Conservation (phyloP, 1,139 yeast genomes). For the Magnusiomyces suaveolens region DNA sequence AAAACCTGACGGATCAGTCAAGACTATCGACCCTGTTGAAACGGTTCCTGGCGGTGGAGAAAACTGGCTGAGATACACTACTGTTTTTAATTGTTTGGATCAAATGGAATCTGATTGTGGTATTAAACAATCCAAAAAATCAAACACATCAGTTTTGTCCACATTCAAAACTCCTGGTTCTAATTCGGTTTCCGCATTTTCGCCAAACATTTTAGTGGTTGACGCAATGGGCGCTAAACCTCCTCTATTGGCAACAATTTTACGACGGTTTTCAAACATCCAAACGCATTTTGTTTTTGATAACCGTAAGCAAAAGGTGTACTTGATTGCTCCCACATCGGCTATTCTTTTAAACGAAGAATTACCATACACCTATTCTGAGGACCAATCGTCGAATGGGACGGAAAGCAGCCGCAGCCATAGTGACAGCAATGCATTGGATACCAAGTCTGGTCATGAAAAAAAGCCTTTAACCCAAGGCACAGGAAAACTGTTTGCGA, state of each 20-base stretch:
- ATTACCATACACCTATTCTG: conserved; percentile 6
- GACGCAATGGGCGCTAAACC: conserved; percentile 51
- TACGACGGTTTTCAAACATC: conserved; percentile 15
- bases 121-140: not conserved
- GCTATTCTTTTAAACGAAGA: conserved; percentile 36
- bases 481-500: not conserved
- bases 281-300: conserved; percentile 14
- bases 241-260: conserved; percentile 26
- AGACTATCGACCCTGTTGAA: conserved; percentile 20
- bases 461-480: not conserved
- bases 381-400: not conserved
- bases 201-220: conserved; percentile 27
- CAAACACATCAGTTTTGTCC: not conserved
- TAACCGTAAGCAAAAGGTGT: conserved; percentile 17
- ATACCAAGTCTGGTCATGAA: not conserved
- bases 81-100: conserved; percentile 32
- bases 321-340: conserved; percentile 39
- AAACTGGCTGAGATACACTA: conserved; percentile 29
- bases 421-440: not conserved
- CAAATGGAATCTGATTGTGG: conserved; percentile 15
- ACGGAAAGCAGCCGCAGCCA: too few species aligned
- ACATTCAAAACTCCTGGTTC: not conserved
- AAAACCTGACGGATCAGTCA: conserved; percentile 24
- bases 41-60: conserved; percentile 22
- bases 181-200: not conserved